phyloP scores from a whole-genome alignment of 257 asterid genomes.

The Gynochthodes officinalis region DNA sequence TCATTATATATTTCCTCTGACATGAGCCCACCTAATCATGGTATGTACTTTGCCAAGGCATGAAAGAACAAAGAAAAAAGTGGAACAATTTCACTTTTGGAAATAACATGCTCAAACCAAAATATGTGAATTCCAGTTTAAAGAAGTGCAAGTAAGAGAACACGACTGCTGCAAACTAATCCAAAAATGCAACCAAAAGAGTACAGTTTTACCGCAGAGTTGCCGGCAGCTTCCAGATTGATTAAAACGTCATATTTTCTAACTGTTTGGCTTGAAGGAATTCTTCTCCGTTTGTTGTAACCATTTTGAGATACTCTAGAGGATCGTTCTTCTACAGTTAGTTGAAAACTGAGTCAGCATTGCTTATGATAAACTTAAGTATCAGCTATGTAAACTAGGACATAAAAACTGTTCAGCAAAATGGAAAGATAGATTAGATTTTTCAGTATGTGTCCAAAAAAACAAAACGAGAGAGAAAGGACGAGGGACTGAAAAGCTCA shows the following conservation, averaged over 20 bases:
- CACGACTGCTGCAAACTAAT: not conserved
- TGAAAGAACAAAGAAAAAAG: not conserved
- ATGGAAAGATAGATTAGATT: too few species aligned
- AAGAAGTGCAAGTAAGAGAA: not conserved
- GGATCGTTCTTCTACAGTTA: constrained; percentile 54
- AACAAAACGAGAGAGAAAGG: not conserved
- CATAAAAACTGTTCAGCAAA: not conserved
- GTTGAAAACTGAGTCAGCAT: not conserved
- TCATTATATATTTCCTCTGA: not conserved
- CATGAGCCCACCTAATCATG: not conserved
- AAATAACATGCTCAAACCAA: not conserved
- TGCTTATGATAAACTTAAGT: not conserved
- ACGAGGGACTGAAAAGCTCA: not conserved
- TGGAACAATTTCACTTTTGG: not conserved
- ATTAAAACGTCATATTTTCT: constrained; percentile 46
- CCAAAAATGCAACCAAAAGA: not conserved
- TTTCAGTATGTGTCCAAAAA: not conserved
- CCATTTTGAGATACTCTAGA: constrained; percentile 14
- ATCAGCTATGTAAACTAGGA: not conserved
- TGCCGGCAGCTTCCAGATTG: constrained; percentile 62
- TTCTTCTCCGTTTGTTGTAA: constrained; percentile 57
- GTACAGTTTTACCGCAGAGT: constrained; percentile 41
- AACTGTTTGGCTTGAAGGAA: constrained; percentile 41
- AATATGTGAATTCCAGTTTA: not conserved
- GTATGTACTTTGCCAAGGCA: not conserved